A percentile compares a stretch with the other conserved stretches of the same genome.
phyloP scores from a whole-genome alignment of 164 flowering plant species.

The Dillenia suffruticosa region DNA sequence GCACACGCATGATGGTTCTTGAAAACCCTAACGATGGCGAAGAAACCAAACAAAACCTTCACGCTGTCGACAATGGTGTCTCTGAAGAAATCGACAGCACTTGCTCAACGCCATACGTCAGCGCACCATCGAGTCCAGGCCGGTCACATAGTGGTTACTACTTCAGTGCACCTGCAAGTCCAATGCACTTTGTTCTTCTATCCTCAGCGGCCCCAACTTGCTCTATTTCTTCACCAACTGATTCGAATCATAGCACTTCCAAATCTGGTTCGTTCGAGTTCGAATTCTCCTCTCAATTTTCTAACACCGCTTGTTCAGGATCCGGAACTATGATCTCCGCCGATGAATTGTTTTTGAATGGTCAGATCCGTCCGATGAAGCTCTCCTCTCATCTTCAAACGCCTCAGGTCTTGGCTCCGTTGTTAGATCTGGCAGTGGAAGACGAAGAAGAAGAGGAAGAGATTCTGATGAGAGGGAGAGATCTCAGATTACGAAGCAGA shows the following conservation, averaged over 20 bases:
- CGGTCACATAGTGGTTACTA: constrained; percentile 35
- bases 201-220: constrained; percentile 5
- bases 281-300: constrained; percentile 50
- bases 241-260: not conserved
- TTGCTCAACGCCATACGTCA: constrained; percentile 70
- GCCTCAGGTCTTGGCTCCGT: constrained; percentile 49
- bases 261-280: constrained; percentile 39
- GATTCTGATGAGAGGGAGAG: constrained; percentile 39
- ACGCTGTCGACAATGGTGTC: constrained; percentile 15
- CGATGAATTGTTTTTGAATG: constrained; percentile 71
- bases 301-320: constrained; percentile 11
- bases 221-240: not conserved
- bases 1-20: constrained; percentile 10
- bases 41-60: constrained; percentile 5
- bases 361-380: constrained; percentile 78
- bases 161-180: constrained; percentile 74
- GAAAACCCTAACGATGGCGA: constrained; percentile 19
- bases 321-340: constrained; percentile 61
- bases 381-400: constrained; percentile 53
- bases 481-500: constrained; percentile 33
- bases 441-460: constrained; percentile 28
- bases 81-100: constrained; percentile 43
- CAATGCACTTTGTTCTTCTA: constrained; percentile 40
- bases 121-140: constrained; percentile 68
- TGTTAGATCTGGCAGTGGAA: constrained; percentile 43